Evolutionary conservation across 768 basidiomycete genomes (phyloP).

Genomic region (Termitomyces sp.): DNA sequence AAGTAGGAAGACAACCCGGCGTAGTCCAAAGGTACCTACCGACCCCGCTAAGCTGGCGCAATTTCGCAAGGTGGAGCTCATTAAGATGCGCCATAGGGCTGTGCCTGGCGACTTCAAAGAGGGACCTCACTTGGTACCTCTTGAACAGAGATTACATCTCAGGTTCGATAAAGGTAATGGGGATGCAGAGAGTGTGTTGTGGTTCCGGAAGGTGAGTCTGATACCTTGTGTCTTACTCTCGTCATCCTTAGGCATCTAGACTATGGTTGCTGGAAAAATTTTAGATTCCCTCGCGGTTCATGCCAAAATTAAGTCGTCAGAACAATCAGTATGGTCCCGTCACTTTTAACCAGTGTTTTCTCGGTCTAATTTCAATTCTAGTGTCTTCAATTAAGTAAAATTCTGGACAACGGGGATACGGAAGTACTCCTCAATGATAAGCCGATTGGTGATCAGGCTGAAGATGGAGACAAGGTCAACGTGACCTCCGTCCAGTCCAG

Average conservation of each 20-base stretch:
- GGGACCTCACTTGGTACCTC: constrained; percentile 34
- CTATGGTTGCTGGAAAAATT: constrained; percentile 50
- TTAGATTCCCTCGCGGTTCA: constrained; percentile 47
- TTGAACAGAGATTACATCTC: constrained; percentile 56
- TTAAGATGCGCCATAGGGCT: constrained; percentile 74
- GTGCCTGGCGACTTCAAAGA: constrained; percentile 57
- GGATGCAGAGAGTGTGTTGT: constrained; percentile 43
- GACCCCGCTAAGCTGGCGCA: constrained; percentile 52
- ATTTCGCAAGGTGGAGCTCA: constrained; percentile 52
- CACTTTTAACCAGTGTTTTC: neutral
- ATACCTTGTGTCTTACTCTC: neutral
- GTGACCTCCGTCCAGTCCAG: constrained; percentile 2
- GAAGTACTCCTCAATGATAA: constrained; percentile 40
- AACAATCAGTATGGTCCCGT: constrained; percentile 22
- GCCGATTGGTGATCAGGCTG: constrained; percentile 41
- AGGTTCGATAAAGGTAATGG: constrained; percentile 29
- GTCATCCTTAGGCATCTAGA: constrained; percentile 27
- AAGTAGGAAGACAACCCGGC: constrained; percentile 16
- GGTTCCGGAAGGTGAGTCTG: constrained; percentile 63
- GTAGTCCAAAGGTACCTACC: constrained; percentile 28
- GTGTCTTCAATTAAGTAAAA: constrained; percentile 35
- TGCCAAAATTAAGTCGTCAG: constrained; percentile 24
- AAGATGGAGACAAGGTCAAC: constrained; percentile 41
- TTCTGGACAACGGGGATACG: constrained; percentile 19
- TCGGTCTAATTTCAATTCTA: constrained; percentile 14